phyloP scores from a whole-genome alignment of 495 filamentous ascomycete species.

The Pyronema domesticum region DNA sequence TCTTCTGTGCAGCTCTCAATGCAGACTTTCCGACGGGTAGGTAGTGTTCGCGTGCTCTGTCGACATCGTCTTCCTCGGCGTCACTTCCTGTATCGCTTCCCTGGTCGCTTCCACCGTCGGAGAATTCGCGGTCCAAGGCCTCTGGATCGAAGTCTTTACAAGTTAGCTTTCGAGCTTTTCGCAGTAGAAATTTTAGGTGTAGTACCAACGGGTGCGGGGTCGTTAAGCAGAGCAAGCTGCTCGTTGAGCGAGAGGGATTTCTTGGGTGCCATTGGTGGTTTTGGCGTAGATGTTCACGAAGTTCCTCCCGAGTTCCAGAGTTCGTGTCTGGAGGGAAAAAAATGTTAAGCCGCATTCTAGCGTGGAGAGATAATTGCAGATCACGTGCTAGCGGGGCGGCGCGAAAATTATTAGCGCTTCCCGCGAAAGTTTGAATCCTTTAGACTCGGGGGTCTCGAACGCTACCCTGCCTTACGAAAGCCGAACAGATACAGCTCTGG shows the following conservation, averaged over 20 bases:
- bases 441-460: too few species aligned
- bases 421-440: too few species aligned
- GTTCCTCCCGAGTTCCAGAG: too few species aligned
- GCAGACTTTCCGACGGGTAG: conserved; percentile 39
- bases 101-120: conserved; percentile 36
- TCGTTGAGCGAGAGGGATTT: conserved; percentile 35
- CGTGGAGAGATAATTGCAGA: not conserved
- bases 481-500: too few species aligned
- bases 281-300: not conserved
- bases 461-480: too few species aligned
- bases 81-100: conserved; percentile 13
- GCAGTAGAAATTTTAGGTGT: too few species aligned
- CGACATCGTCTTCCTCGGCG: conserved; percentile 32
- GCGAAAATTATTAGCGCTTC: too few species aligned
- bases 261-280: conserved; percentile 14
- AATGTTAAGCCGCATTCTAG: conserved; percentile 5
- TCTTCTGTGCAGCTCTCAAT: not conserved
- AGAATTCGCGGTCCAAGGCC: conserved; percentile 35
- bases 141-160: conserved; percentile 74
- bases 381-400: too few species aligned
- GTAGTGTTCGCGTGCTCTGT: conserved; percentile 61
- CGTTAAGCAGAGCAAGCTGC: conserved; percentile 46
- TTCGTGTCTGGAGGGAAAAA: not conserved
- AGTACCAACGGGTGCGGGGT: conserved; percentile 44
- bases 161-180: not conserved